Percentiles rank a stretch among this genome's conserved stretches.
These are phyloP conservation scores for Filobasidium floriforme DNA, from an alignment of 768 basidiomycete genomes.

Conservation along the genomic window DNA sequence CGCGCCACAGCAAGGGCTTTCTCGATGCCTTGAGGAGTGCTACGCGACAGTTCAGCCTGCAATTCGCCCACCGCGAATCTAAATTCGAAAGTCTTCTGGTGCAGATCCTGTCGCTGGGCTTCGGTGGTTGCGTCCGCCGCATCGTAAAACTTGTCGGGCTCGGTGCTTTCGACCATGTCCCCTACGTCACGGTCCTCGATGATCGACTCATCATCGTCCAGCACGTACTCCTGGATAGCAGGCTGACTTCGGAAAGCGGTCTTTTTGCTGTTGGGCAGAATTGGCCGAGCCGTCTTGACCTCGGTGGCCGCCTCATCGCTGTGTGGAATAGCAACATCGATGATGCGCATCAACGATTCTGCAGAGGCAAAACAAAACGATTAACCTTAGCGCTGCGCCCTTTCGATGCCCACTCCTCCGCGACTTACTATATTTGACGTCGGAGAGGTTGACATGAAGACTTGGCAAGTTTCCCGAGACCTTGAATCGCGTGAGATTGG, in stretches of 20 bases:
- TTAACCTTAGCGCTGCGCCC: constrained; percentile 13
- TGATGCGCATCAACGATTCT: constrained; percentile 79
- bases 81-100: constrained; percentile 68
- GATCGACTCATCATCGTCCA: constrained; percentile 49
- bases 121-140: constrained; percentile 58
- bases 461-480: constrained; percentile 78
- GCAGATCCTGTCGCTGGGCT: constrained; percentile 48
- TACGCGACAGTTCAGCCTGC: constrained; percentile 69
- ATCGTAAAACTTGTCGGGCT: constrained; percentile 56
- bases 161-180: constrained; percentile 12
- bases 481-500: constrained; percentile 79
- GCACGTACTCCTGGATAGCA: constrained; percentile 58
- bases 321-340: constrained; percentile 82
- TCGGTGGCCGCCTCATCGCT: constrained; percentile 49
- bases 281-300: constrained; percentile 8
- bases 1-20: constrained; percentile 67
- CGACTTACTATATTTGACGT: constrained; percentile 44
- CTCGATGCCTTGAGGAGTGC: constrained; percentile 57
- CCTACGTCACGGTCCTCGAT: constrained; percentile 26
- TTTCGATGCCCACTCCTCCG: too few relatives aligned
- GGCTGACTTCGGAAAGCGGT: constrained; percentile 27
- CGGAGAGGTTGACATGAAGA: constrained; percentile 66
- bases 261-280: constrained; percentile 22
- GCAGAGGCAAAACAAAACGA: constrained; percentile 51
- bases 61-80: constrained; percentile 79